Base-by-base conservation (phyloP, 345 rosid genomes). In the Reutealis trisperma region DNA sequence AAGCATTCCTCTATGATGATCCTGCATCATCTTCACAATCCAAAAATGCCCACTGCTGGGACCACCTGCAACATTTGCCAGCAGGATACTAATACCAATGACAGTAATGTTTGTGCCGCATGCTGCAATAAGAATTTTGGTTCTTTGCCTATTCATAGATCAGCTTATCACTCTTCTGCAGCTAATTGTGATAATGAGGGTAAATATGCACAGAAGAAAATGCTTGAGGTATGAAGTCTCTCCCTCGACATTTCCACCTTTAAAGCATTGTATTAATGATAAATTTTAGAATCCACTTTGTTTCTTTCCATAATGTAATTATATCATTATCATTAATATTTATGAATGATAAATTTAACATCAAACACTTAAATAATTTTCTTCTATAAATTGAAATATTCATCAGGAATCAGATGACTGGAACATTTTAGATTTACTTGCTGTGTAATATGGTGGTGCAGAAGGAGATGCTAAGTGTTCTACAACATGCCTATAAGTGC, bases 1-100 rank as follows among this genome's bases (percentile, higher is more conserved):
- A 93, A 93, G 83, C 75, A 88, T 83, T 89, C 98, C 27, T 87
- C 93, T 3, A 91, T 91, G 93, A 89, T 90, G 94, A 84, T 91
- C 81, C 85, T 93, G 41, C 80, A 91, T 82, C 82, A 86, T 75
- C 91, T 89, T 54, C 84, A 77, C 67, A 78, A 75, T 70, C 84
- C 81, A 72, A 76, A 15, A 19, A 21, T 67, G 51, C 70, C 73
- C 8, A 30, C 63, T 13, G 25, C 57, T 49, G 76, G 60, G 67
- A 37, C 72, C 37, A 47, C 57, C 37, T 91, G 93, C 75, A 78
- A 71, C 70, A 54, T 79, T 73, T 90, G 91, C 80, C 69, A 75
- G 15, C 84, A 83, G 71, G 84, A 85, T 62, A 77, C 79, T 27
- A 61, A 67, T 64, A 63, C 45, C 12, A 30, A 16, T 59, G 16